Base-by-base conservation (phyloP, 345 rosid genomes). In the Aegle marmelos region DNA sequence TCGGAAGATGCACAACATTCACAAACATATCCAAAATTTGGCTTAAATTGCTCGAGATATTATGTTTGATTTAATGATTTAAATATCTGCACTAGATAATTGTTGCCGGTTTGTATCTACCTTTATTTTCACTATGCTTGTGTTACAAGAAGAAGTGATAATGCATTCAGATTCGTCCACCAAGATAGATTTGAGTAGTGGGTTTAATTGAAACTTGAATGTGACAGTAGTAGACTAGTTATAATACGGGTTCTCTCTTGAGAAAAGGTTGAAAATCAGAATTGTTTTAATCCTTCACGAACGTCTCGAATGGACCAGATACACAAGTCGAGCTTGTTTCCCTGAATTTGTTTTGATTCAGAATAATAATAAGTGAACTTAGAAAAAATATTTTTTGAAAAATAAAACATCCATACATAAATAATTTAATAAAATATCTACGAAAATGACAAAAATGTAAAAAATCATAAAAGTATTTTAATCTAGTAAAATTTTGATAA, bases 321-420 rank as follows among this genome's bases (percentile, higher is more conserved):
- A 48, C 93, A 90, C 60, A 94, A 88, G 81, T 90, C 97, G 28
- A 97, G 90, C 81, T 78, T 97, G 85, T n/a, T n/a, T n/a, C n/a
- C n/a, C n/a, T n/a, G n/a, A n/a, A n/a, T n/a, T n/a, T n/a, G n/a
- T n/a, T n/a, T n/a, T n/a, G n/a, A n/a, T n/a, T n/a, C n/a, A n/a
- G n/a, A n/a, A n/a, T n/a, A n/a, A n/a, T n/a, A n/a, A n/a, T n/a
- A n/a, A n/a, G n/a, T n/a, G n/a, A n/a, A n/a, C n/a, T n/a, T n/a
- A n/a, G n/a, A n/a, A n/a, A n/a, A n/a, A n/a, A n/a, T n/a, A n/a
- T n/a, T n/a, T n/a, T n/a, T n/a, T n/a, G n/a, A n/a, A n/a, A n/a
- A n/a, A n/a, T n/a, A n/a, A n/a, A n/a, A n/a, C n/a, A n/a, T n/a
- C n/a, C n/a, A n/a, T n/a, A n/a, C n/a, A n/a, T n/a, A n/a, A n/a